Evolutionary conservation across 2,329 filamentous ascomycete species (phyloP).

Genomic region (Fusarium equiseti): DNA sequence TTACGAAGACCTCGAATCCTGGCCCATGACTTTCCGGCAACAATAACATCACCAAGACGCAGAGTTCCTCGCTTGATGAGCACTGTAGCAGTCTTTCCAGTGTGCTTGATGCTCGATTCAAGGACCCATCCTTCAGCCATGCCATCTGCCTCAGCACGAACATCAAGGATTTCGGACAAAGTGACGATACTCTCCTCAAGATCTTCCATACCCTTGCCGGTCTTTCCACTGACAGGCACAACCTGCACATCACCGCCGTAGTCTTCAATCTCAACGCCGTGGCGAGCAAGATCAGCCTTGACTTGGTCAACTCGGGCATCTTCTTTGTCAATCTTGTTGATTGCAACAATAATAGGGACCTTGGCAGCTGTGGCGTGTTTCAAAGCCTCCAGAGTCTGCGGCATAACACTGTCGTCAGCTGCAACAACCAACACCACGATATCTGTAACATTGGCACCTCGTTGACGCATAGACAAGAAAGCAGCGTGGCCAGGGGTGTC

Average conservation of each 20-base stretch:
- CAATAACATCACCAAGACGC: conserved; percentile 81
- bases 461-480: conserved; percentile 94
- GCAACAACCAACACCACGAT: conserved; percentile 97
- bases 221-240: conserved; percentile 92
- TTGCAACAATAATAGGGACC: conserved; percentile 96
- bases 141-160: conserved; percentile 82
- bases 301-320: conserved; percentile 84
- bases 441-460: conserved; percentile 95
- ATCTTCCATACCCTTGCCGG: conserved; percentile 89
- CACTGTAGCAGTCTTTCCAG: conserved; percentile 88
- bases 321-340: conserved; percentile 96
- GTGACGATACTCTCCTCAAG: conserved; percentile 91
- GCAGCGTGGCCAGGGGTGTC: conserved; percentile 97
- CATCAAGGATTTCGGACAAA: conserved; percentile 89
- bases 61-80: conserved; percentile 91
- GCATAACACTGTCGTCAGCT: conserved; percentile 96
- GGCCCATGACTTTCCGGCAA: conserved; percentile 90
- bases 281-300: conserved; percentile 84
- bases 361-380: conserved; percentile 90
- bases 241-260: conserved; percentile 95
- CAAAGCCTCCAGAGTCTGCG: conserved; percentile 94
- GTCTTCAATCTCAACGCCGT: conserved; percentile 93
- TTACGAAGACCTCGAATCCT: conserved; percentile 87
- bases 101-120: conserved; percentile 87
- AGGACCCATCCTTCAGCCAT: conserved; percentile 93